These are phyloP conservation scores for Citrus inodora DNA, from an alignment of 345 rosid genomes.

Conservation along the genomic window DNA sequence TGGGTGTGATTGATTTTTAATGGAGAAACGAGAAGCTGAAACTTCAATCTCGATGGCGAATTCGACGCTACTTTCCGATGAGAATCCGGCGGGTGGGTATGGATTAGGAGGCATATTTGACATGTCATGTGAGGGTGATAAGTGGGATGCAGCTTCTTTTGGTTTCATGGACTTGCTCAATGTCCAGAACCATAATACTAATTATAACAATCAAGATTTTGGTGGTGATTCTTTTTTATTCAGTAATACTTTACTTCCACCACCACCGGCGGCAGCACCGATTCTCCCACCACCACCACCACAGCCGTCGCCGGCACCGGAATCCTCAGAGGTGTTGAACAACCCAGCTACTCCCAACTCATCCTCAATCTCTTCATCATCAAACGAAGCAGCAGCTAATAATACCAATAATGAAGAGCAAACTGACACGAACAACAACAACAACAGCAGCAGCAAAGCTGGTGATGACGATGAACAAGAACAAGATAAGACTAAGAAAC, in stretches of 20 bases:
- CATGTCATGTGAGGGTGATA: conserved; percentile 31
- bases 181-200: background rate
- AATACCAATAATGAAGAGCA: conserved; percentile 10
- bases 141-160: conserved; percentile 21
- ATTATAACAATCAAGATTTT: conserved; percentile 27
- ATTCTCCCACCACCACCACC: conserved; percentile 23
- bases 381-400: conserved; percentile 53
- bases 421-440: conserved; percentile 29
- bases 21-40: conserved; percentile 31
- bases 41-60: conserved; percentile 35
- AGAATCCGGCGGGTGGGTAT: conserved; percentile 29
- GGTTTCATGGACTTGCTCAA: conserved; percentile 60
- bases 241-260: conserved; percentile 39
- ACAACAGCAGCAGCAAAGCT: conserved; percentile 23
- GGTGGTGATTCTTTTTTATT: conserved; percentile 39
- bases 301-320: conserved; percentile 42
- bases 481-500: conserved; percentile 63
- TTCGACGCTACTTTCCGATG: conserved; percentile 38
- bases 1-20: conserved; percentile 12
- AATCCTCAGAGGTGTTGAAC: conserved; percentile 75
- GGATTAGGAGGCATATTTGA: conserved; percentile 56
- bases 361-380: conserved; percentile 72
- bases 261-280: conserved; percentile 10
- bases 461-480: conserved; percentile 46
- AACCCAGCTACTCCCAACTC: conserved; percentile 86